Conservation (phyloP, 2,329 filamentous ascomycete genomes). For the Tolypocladium capitatum region DNA sequence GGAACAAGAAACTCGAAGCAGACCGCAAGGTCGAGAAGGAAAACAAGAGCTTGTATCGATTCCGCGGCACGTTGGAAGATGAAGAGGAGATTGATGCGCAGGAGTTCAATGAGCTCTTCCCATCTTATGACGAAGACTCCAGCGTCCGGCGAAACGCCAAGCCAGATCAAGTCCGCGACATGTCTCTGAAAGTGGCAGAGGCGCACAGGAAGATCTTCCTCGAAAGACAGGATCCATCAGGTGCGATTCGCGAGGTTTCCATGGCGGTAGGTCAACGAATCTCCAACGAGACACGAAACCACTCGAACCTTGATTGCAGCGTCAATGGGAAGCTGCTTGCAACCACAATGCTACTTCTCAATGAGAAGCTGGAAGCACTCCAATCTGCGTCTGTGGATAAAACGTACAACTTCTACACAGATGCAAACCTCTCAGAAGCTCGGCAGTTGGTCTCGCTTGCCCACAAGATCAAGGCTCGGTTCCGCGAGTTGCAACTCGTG, state of each 20-base stretch:
- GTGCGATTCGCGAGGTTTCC: slow-evolving; percentile 31
- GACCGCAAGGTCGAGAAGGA: slow-evolving; percentile 65
- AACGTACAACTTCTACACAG: slow-evolving; percentile 78
- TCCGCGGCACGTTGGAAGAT: slow-evolving; percentile 64
- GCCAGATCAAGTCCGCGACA: slow-evolving; percentile 32
- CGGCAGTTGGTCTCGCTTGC: slow-evolving; percentile 60
- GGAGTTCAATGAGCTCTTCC: slow-evolving; percentile 72
- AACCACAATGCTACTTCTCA: slow-evolving; percentile 50
- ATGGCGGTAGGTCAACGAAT: slow-evolving; percentile 28
- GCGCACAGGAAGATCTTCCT: slow-evolving; percentile 44
- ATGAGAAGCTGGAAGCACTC: slow-evolving; percentile 40
- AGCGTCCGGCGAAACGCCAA: slow-evolving; percentile 16
- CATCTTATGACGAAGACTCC: slow-evolving; percentile 47
- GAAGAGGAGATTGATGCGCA: slow-evolving; percentile 61
- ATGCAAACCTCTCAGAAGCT: slow-evolving; percentile 63
- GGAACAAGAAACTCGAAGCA: slow-evolving; percentile 61
- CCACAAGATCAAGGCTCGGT: slow-evolving; percentile 55
- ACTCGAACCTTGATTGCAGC: slow-evolving; percentile 17
- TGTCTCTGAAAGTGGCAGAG: slow-evolving; percentile 48
- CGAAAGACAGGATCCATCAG: slow-evolving; percentile 22
- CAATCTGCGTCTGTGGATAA: slow-evolving; percentile 23
- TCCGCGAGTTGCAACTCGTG: slow-evolving; percentile 53
- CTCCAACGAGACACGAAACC: slow-evolving; percentile 13
- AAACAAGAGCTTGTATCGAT: slow-evolving; percentile 69
- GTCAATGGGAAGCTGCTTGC: slow-evolving; percentile 48